A percentile compares a stretch with the other conserved stretches of the same genome.
Conservation (phyloP, 2,329 filamentous ascomycete genomes). For the Huntiella moniliformis region DNA sequence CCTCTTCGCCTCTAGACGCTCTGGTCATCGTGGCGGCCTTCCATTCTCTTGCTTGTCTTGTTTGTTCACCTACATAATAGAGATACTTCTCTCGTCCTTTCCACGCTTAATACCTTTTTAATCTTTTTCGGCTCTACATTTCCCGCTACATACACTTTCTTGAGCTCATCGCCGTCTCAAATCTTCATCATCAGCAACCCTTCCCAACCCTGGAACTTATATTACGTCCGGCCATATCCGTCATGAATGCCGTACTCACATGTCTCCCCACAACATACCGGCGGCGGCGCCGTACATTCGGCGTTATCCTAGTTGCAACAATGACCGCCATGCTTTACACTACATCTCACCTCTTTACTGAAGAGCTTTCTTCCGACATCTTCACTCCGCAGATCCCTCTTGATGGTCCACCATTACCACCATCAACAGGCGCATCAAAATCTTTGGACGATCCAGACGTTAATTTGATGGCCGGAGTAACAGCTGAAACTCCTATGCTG, state of each 20-base stretch:
- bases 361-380: conserved; percentile 3
- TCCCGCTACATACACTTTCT: too few species aligned
- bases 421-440: conserved; percentile 1
- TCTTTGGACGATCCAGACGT: conserved; percentile 7
- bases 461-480: neutral
- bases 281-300: conserved; percentile 8
- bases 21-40: neutral
- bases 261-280: conserved; percentile 8
- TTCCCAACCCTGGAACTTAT: neutral
- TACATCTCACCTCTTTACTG: conserved; percentile 10
- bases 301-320: conserved; percentile 6
- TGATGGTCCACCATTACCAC: neutral
- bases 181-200: neutral
- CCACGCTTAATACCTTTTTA: neutral
- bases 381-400: conserved; percentile 4
- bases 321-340: conserved; percentile 11
- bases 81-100: neutral
- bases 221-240: neutral
- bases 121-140: too few species aligned
- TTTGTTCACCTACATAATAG: neutral
- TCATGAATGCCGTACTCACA: conserved; percentile 4
- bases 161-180: neutral
- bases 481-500: conserved; percentile 18
- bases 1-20: neutral
- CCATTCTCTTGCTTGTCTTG: neutral